phyloP scores from a whole-genome alignment of 2,329 filamentous ascomycete species.

The Coleophoma cylindrospora region DNA sequence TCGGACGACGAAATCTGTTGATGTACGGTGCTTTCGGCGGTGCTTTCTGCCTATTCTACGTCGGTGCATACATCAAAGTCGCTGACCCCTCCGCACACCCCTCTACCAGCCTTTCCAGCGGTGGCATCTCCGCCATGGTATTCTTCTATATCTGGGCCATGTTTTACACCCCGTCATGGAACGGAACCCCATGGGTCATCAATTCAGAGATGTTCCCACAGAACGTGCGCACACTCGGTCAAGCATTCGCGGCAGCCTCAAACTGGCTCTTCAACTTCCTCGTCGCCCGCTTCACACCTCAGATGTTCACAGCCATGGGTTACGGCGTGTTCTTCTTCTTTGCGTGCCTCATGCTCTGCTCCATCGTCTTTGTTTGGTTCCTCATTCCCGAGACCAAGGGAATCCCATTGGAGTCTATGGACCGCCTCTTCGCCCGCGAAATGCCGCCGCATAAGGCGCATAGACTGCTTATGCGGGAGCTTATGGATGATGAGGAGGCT shows the following conservation, averaged over 20 bases:
- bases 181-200: slow-evolving; percentile 66
- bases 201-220: slow-evolving; percentile 60
- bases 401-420: slow-evolving; percentile 57
- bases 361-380: slow-evolving; percentile 55
- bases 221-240: slow-evolving; percentile 42
- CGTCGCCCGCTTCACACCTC: slow-evolving; percentile 40
- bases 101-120: slow-evolving; percentile 34
- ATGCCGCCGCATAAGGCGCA: slow-evolving; percentile 14
- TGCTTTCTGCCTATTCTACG: slow-evolving; percentile 58
- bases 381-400: slow-evolving; percentile 62
- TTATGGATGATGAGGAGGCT: slow-evolving; percentile 15
- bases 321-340: slow-evolving; percentile 21
- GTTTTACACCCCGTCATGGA: slow-evolving; percentile 65
- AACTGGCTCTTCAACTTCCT: slow-evolving; percentile 73
- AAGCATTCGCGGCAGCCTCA: slow-evolving; percentile 57
- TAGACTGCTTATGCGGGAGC: slow-evolving; percentile 17
- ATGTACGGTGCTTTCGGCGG: slow-evolving; percentile 51
- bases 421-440: slow-evolving; percentile 45
- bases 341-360: slow-evolving; percentile 45
- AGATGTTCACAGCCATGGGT: slow-evolving; percentile 16
- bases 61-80: slow-evolving; percentile 60
- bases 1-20: slow-evolving; percentile 54
- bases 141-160: slow-evolving; percentile 67
- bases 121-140: slow-evolving; percentile 58
- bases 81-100: slow-evolving; percentile 40